Evolutionary conservation across 345 rosid species (phyloP), one percentile per base, ranked within the genome.

Genomic region (Cochlearia excelsa): DNA sequence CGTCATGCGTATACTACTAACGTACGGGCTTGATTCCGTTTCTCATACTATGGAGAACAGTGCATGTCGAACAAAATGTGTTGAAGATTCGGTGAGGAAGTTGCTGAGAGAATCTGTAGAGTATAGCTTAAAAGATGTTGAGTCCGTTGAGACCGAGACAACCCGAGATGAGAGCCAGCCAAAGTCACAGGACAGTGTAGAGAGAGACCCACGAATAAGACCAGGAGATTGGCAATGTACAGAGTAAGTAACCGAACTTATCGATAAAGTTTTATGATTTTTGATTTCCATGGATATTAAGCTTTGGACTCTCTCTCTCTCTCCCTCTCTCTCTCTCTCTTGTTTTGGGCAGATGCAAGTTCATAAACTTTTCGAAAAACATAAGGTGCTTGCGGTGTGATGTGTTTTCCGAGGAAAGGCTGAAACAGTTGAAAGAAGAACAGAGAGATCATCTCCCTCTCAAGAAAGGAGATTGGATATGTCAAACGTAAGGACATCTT

Each of bases 391-490:
- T 86, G 78, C 74, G 79, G 0, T 88, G 95, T 61, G 81, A 77
- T 70, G 59, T 65, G 29, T 75, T 87, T 34, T 81, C 54, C 29
- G 77, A 80, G 66, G 95, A 86, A 65, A 86, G 79, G 69, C 61
- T 92, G 46, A 77, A 69, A 70, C 85, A 78, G 61, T 68, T 86
- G 31, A 62, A 49, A 39, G 82, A 81, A 71, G 84, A 82, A 64
- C 85, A 77, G 64, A 71, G 31, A 71, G 85, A 86, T 51, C 82
- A 84, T 75, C 87, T 84, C 54, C 96, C 93, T 3, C 43, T 84
- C 66, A 92, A 92, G 82, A 86, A 82, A 75, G 98, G 96, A 62
- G 98, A 92, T 59, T 92, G 98, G 98, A 72, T 84, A 46, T 92
- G 95, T 56, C 79, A 75, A 54, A 79, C 73, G 95, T 92, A 73